Evolutionary conservation across 306 rosid genomes (phyloP).

Genomic region (Pachyrhizus erosus): DNA sequence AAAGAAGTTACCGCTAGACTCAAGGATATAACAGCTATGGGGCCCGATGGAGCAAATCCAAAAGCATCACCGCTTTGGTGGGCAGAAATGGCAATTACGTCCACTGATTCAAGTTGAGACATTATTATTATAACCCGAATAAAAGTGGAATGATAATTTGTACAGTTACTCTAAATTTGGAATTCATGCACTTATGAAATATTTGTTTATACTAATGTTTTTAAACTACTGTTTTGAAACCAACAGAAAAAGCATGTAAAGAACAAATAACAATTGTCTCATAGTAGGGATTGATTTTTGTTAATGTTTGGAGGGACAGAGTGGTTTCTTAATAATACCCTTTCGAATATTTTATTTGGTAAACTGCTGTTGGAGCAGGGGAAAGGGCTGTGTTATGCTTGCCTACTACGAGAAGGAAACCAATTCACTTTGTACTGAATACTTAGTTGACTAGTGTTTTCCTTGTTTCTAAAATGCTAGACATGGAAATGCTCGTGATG

Average conservation of each 20-base stretch:
- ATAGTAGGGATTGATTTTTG: not conserved
- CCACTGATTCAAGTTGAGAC: constrained; percentile 56
- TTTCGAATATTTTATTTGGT: not conserved
- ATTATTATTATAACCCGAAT: not conserved
- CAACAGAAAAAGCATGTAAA: not conserved
- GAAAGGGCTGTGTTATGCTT: not conserved
- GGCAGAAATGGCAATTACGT: constrained; percentile 76
- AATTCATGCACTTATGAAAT: not conserved
- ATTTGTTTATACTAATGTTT: not conserved
- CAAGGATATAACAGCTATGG: constrained; percentile 50
- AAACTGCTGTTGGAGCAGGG: not conserved
- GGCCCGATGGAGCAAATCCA: constrained; percentile 55
- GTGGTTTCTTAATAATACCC: not conserved
- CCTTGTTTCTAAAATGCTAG: not conserved
- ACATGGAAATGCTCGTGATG: not conserved
- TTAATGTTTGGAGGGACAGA: constrained; percentile 1
- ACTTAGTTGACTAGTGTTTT: not conserved
- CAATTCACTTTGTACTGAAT: not conserved
- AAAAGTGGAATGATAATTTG: not conserved
- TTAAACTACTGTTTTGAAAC: not conserved
- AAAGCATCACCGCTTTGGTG: constrained; percentile 80
- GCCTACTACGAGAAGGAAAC: not conserved
- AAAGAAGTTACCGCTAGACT: constrained; percentile 43
- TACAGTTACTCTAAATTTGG: constrained; percentile 17
- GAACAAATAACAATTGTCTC: not conserved